Base-by-base conservation (phyloP, 2,329 filamentous ascomycete genomes). In the Fusarium sambucinum region DNA sequence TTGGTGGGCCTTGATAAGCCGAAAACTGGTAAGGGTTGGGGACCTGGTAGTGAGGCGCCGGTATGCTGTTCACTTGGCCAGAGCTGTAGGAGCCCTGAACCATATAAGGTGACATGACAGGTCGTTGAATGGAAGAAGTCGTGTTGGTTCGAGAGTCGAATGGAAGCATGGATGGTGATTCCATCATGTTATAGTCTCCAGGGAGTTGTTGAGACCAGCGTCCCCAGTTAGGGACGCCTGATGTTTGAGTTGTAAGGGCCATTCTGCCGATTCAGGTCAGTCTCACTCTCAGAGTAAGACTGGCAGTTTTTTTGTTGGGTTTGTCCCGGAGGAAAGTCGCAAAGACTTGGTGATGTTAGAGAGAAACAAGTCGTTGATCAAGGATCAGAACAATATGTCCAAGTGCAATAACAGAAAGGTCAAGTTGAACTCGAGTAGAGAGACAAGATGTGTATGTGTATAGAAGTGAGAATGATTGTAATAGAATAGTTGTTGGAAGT, bases 201-300 rank as follows among this genome's bases (percentile, higher is more conserved):
- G 77, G 78, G 44, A 86, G 81, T 41, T 86, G 85, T 61, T 83
- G 77, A 68, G 82, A 77, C 84, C 85, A 88, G 70, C 85, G 85
- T 72, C 80, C 83, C 87, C 87, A 89, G 78, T 77, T 80, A 54
- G 82, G 78, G 68, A 80, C 73, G 46, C 78, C 78, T 62, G 82
- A 77, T 56, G 81, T 75, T 73, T 84, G 81, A 74, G 81, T 78
- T 58, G 82, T 80, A 72, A 86, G 80, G 70, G 83, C 83, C 84
- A 88, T 80, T 60, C 67, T 73, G 69, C 56, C 45, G 57, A 37
- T 59, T 52, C 27, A 61, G 40, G 60, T 71, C 67, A 72, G 74
- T 56, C 74, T 71, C 69, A 70, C 71, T 47, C 23, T 54, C 12
- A 47, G 41, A 67, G 71, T 71, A 74, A 75, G 72, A 75, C 69